Base-by-base conservation (phyloP, 2,329 filamentous ascomycete species). In the Pyrenophora seminiperda region DNA sequence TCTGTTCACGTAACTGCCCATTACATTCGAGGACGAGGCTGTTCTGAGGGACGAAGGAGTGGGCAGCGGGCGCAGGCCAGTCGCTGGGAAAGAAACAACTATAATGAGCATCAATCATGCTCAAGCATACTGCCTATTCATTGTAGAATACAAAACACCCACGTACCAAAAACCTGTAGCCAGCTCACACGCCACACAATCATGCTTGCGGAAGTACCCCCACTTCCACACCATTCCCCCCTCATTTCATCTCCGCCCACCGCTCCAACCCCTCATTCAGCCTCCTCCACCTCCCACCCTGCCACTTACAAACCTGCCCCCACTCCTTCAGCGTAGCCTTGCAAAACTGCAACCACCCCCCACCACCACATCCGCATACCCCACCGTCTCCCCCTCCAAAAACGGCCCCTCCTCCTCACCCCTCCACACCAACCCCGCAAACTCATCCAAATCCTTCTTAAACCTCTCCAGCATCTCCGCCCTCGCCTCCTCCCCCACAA, bases 1-100 rank as follows among this genome's bases (percentile, higher is more conserved):
- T 2, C 80, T 99, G 9, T 87, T 96, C 68, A 84, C 88, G 31
- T 96, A 96, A 65, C 78, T 99, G 3, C 94, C 94, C 0, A 95
- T 97, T 56, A 97, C 93, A 0, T 85, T 97, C 47, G 94, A 99
- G 71, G 94, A 97, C 57, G 93, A 97, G 67, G 94, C 94, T 2
- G 90, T 94, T 0, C 77, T 90, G n/a, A 87, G 93, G 5, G 94
- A 99, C 61, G 85, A 93, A 65, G n/a, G 90, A 89, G 31, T 99
- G 97, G n/a, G 68, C 87, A 91, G 61, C 81, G 88, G 37, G 87
- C 87, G 3, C 91, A 95, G 68, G 85, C 87, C 49, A 79, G 79
- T 18, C 86, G 88, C 7, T 82, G 92, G 48, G 86, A 87, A 9
- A 70, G 71, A 27, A 76, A 82, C 10, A 11, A 10, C 0, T 80